Evolutionary conservation across 306 rosid species (phyloP).

Genomic region (Sesbania bispinosa): DNA sequence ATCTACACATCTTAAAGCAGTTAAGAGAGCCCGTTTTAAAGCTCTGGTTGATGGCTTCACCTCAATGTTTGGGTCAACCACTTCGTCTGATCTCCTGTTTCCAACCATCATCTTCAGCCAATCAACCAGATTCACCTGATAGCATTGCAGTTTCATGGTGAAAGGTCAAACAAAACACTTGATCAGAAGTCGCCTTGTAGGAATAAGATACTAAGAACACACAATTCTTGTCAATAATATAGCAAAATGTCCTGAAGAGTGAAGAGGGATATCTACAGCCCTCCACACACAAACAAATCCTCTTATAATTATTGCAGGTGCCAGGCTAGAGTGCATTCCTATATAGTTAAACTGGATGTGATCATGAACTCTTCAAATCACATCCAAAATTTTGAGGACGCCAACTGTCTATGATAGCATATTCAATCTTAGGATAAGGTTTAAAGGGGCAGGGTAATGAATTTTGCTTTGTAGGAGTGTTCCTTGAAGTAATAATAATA

Average conservation of each 20-base stretch:
- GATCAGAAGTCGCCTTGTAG: not conserved
- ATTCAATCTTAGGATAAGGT: slow-evolving; percentile 3
- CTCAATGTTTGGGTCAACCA: slow-evolving; percentile 82
- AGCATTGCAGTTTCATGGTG: slow-evolving; percentile 22
- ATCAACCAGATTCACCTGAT: slow-evolving; percentile 83
- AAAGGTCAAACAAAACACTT: not conserved
- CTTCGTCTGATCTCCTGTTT: slow-evolving; percentile 86
- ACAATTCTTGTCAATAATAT: not conserved
- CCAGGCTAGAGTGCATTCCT: not conserved
- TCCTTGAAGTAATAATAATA: not conserved
- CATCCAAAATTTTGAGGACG: not conserved
- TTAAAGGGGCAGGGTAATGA: not conserved
- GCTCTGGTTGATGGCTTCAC: slow-evolving; percentile 81
- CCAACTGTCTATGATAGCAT: not conserved
- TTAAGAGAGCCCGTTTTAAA: slow-evolving; percentile 75
- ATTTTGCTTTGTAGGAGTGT: not conserved
- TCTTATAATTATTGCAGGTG: not conserved
- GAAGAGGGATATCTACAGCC: not conserved
- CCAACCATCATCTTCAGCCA: slow-evolving; percentile 98
- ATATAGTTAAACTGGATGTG: not conserved
- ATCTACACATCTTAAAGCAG: slow-evolving; percentile 89
- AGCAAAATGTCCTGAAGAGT: not conserved
- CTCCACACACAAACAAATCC: not conserved
- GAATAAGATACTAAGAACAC: not conserved
- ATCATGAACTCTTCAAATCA: not conserved